Evolutionary conservation across 805 yeast species (phyloP), one percentile per base, ranked within the genome.

Genomic region (Huiozyma naganishii): DNA sequence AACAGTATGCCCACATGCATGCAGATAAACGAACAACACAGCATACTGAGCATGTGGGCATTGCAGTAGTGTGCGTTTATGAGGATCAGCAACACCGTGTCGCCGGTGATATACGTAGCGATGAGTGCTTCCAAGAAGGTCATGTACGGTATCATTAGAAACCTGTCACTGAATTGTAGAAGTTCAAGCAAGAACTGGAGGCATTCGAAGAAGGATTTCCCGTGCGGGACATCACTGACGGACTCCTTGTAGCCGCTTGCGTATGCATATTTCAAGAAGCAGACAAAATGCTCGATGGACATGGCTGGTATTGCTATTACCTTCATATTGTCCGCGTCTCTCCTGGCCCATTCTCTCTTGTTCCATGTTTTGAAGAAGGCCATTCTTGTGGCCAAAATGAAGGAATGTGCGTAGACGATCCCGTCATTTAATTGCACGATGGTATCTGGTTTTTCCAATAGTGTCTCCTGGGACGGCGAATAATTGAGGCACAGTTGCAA

Each of bases 11-110:
- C 87, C 44, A 83, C 62, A 56, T 86, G 85, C 49, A 74, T 70
- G 50, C 74, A 77, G 9, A 85, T 67, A 51, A 74, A 83, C 80
- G 86, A 79, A 27, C 80, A 64, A 55, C 95, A 76, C 43, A 76
- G 73, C 41, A 70, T 68, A 47, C 77, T 68, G 33, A 88, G 59
- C 49, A 79, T 74, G 9, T 62, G 57, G 6, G 87, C 83, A 17
- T 71, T 60, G 39, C 71, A 63, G 13, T 63, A 52, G 39, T 70
- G 70, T 0, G 94, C 72, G 52, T 79, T 79, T 9, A 70, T 62
- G 10, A 84, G 54, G 10, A 87, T 54, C 0, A 70, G 45, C 9
- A 76, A 62, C 1, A 81, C 85, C 52, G 83, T 83, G 13, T 81
- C 83, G 8, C 77, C 62, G 23, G 58, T 61, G 13, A 81, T 71